These are phyloP conservation scores for Echeveria elegans DNA, from an alignment of 164 flowering plant genomes.

Conservation along the genomic window DNA sequence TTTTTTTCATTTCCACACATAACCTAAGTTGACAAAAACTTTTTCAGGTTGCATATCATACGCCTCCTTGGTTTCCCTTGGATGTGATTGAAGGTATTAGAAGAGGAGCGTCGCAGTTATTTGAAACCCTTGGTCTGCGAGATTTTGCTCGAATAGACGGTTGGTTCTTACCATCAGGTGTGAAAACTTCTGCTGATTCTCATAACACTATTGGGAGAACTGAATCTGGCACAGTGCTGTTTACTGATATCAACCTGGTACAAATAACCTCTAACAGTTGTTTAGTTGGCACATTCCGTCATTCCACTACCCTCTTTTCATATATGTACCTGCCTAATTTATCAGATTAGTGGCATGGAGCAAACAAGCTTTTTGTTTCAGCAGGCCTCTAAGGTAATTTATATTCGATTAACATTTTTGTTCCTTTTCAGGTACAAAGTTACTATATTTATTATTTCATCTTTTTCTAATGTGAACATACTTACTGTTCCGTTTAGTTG, in stretches of 20 bases:
- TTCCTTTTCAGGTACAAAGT: neutral
- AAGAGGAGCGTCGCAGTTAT: conserved; percentile 61
- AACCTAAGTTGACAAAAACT: neutral
- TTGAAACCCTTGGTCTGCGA: conserved; percentile 55
- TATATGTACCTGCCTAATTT: conserved; percentile 2
- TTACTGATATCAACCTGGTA: conserved; percentile 89
- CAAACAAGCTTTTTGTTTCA: conserved; percentile 92
- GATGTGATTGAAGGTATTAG: conserved; percentile 56
- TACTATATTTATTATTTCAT: neutral
- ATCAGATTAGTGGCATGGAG: conserved; percentile 92
- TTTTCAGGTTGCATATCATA: conserved; percentile 77
- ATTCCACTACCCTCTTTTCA: conserved; percentile 1
- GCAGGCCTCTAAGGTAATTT: conserved; percentile 84
- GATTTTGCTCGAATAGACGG: conserved; percentile 98
- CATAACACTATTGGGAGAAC: conserved; percentile 37
- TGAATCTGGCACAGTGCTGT: conserved; percentile 49
- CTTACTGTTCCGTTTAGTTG: neutral
- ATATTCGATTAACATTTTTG: neutral
- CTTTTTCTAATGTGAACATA: neutral
- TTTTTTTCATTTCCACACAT: neutral
- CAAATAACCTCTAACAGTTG: conserved; percentile 9
- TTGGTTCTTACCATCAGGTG: conserved; percentile 68
- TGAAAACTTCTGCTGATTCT: conserved; percentile 16
- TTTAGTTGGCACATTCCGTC: neutral
- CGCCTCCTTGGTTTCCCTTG: conserved; percentile 78